phyloP scores from a whole-genome alignment of 2,329 filamentous ascomycete genomes.

The Aspergillus pseudonomiae region DNA sequence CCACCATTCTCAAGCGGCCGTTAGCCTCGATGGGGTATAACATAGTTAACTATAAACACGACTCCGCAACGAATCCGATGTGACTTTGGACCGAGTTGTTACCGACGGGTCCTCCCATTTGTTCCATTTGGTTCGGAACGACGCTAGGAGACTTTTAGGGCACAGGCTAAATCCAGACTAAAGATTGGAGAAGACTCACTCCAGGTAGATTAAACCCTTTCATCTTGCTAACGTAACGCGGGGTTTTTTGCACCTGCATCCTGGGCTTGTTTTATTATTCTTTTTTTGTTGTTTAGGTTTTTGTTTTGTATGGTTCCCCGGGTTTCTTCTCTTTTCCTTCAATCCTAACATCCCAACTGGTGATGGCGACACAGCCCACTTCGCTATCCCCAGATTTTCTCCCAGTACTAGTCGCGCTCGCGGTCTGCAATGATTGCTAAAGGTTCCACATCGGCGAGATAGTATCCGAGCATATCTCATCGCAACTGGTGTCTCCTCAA shows the following conservation, averaged over 20 bases:
- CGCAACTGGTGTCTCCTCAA: not conserved
- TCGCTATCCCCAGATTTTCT: not conserved
- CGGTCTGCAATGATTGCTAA: slow-evolving; percentile 6
- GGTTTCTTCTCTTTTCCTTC: slow-evolving; percentile 15
- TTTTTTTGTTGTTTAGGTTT: not conserved
- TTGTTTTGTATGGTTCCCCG: slow-evolving; percentile 17
- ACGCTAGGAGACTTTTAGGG: not conserved
- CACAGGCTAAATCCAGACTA: not conserved
- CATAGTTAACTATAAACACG: not conserved
- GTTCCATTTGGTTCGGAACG: not conserved
- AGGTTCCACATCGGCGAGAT: not conserved
- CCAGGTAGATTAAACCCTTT: slow-evolving; percentile 1
- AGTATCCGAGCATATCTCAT: slow-evolving; percentile 1
- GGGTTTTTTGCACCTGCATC: slow-evolving; percentile 11
- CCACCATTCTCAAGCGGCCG: not conserved
- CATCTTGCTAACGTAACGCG: slow-evolving; percentile 5
- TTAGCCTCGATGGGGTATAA: not conserved
- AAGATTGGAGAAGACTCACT: not conserved
- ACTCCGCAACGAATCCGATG: not conserved
- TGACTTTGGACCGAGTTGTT: not conserved
- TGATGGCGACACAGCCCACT: not conserved
- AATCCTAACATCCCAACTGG: not conserved
- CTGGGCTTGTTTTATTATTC: not conserved
- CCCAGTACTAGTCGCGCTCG: not conserved
- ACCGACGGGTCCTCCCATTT: not conserved